Evolutionary conservation across 2,329 filamentous ascomycete species (phyloP).

Genomic region (Allantophomopsis lycopodina): DNA sequence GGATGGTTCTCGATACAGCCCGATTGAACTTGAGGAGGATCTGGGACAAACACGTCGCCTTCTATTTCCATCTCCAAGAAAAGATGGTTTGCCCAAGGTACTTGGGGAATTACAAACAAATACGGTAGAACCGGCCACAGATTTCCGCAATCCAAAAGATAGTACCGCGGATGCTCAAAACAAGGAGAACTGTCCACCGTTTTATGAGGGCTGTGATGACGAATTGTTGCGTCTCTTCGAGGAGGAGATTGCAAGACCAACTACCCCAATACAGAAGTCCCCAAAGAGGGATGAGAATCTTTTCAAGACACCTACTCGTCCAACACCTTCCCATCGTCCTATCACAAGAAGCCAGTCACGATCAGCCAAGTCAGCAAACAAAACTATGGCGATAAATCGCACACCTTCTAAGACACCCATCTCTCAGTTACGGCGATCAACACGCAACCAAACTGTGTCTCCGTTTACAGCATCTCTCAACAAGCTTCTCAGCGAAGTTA

Average conservation of each 20-base stretch:
- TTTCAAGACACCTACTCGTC: slow-evolving; percentile 19
- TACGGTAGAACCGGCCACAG: slow-evolving; percentile 28
- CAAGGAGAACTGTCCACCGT: slow-evolving; percentile 15
- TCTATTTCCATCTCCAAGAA: slow-evolving; percentile 65
- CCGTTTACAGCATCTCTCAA: slow-evolving; percentile 20
- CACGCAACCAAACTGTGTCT: slow-evolving; percentile 17
- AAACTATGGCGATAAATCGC: slow-evolving; percentile 9
- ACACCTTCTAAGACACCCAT: slow-evolving; percentile 15
- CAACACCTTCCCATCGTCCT: slow-evolving; percentile 16
- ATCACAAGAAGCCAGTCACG: slow-evolving; percentile 17
- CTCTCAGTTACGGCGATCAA: slow-evolving; percentile 10
- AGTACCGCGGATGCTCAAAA: slow-evolving; percentile 8
- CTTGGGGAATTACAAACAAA: slow-evolving; percentile 44
- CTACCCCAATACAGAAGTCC: slow-evolving; percentile 12
- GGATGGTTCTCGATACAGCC: slow-evolving; percentile 37
- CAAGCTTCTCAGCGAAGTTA: slow-evolving; percentile 15
- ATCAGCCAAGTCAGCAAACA: slow-evolving; percentile 15
- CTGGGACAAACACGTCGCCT: slow-evolving; percentile 50
- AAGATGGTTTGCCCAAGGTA: slow-evolving; percentile 46
- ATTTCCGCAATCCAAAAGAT: slow-evolving; percentile 17
- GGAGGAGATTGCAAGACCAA: slow-evolving; percentile 16
- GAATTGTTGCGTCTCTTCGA: slow-evolving; percentile 18
- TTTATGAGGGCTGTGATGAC: slow-evolving; percentile 7
- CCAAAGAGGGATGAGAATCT: slow-evolving; percentile 7
- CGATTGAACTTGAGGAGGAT: slow-evolving; percentile 36